A percentile compares a stretch with the other conserved stretches of the same genome.
Conservation (phyloP, 139 green algal genomes). For the Auxenochlorella pyrenoidosa region DNA sequence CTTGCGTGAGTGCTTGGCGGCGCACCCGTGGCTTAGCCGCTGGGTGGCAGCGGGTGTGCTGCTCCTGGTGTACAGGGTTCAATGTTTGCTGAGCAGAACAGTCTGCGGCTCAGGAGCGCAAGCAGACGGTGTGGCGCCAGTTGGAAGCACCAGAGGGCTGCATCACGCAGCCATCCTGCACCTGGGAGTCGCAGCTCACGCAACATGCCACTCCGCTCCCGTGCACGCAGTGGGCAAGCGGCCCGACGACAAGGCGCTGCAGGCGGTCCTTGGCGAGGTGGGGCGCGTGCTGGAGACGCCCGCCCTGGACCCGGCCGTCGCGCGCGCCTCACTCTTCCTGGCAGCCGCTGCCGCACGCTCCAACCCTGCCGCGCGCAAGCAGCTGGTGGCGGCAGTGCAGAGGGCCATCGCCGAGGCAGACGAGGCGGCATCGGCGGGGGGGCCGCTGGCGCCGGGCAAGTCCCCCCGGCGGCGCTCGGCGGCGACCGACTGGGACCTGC, state of each 20-base stretch:
- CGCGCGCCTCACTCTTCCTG: slow-evolving; percentile 27
- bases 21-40: background rate
- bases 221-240: slow-evolving; percentile 26
- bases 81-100: background rate
- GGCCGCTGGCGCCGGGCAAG: slow-evolving; percentile 6
- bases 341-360: slow-evolving; percentile 27
- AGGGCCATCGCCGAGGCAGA: slow-evolving; percentile 38
- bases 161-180: too few relatives aligned
- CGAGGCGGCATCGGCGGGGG: background rate
- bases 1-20: background rate
- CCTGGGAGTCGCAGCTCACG: background rate
- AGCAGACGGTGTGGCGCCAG: background rate
- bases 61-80: background rate
- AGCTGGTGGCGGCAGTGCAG: slow-evolving; percentile 30
- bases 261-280: slow-evolving; percentile 32
- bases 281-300: slow-evolving; percentile 28
- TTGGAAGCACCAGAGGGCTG: background rate
- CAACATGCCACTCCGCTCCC: background rate
- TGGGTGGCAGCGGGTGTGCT: background rate
- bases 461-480: background rate
- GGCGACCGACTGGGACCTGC: slow-evolving; percentile 45
- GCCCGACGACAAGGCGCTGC: slow-evolving; percentile 32
- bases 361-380: slow-evolving; percentile 22
- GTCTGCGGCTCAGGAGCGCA: background rate
- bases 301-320: slow-evolving; percentile 19